Conservation (phyloP, 257 asterid genomes). For the Petunia secreta region DNA sequence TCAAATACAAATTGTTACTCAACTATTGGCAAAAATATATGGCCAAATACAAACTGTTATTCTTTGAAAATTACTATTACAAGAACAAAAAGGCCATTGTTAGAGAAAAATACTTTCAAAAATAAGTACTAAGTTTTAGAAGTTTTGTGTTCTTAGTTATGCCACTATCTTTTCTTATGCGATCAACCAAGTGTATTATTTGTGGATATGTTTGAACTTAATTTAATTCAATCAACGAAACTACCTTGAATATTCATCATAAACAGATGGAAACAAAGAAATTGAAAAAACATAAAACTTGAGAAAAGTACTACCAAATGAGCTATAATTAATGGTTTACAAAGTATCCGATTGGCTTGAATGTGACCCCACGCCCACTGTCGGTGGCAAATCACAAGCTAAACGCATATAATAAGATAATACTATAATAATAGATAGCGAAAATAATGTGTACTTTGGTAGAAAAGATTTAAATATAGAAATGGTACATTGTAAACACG, state of each 20-base stretch:
- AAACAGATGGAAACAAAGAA: constrained; percentile 6
- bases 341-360: not conserved
- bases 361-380: constrained; percentile 21
- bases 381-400: constrained; percentile 16
- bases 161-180: not conserved
- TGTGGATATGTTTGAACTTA: not conserved
- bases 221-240: not conserved
- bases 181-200: not conserved
- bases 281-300: not conserved
- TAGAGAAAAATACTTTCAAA: no score
- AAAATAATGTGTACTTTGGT: not conserved
- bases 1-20: no score
- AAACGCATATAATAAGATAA: not conserved
- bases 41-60: no score
- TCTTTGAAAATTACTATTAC: no score
- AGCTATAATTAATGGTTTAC: not conserved
- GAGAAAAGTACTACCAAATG: not conserved
- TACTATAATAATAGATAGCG: not conserved
- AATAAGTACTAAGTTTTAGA: no score
- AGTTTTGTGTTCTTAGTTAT: no score
- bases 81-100: no score
- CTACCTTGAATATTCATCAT: not conserved
- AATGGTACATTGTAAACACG: constrained; percentile 3
- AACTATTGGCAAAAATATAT: no score
- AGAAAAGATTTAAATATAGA: not conserved